Evolutionary conservation across 75 land plant genomes (phyloP), one percentile per base, ranked within the genome.

Genomic region (Azolla pinnata): DNA sequence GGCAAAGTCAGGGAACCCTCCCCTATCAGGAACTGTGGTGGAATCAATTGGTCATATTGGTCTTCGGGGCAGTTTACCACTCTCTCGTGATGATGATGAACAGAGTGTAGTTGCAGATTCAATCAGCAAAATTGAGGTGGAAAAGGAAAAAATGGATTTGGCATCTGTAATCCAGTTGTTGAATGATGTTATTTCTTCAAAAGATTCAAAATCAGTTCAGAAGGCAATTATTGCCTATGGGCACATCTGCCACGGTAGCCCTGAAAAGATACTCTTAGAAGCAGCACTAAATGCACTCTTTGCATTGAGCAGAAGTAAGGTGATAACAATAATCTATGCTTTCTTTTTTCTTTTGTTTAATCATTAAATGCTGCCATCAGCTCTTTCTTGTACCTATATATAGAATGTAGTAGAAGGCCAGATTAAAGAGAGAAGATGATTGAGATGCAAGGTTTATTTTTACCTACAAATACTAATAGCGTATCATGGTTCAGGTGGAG

Each of bases 41-140:
- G 83, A 95, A 73, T 85, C 99, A 44, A 61, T 95, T 24, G 99
- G 99, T 60, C 99, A 95, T 72, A 69, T 84, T 65, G 96, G 99
- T 24, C 60, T 95, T 45, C 80, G 91, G 44, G 67, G 38, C 28
- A 63, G 68, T 32, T 66, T 93, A 54, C 81, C 97, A 66, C 26
- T 49, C 29, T 60, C 63, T 58, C 51, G 33, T n/a, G n/a, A n/a
- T n/a, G n/a, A n/a, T n/a, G n/a, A n/a, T n/a, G n/a, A n/a, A n/a
- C n/a, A n/a, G n/a, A n/a, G n/a, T n/a, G n/a, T n/a, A n/a, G n/a
- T n/a, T n/a, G n/a, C n/a, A n/a, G n/a, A n/a, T n/a, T 20, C 27
- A 20, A 21, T 21, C 42, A 35, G 60, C n/a, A 33, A 58, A 10
- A 21, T 31, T 16, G 40, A 29, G 7, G 8, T 40, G 18, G 34